Evolutionary conservation across 441 rosid genomes (phyloP).

Genomic region (Dalechampia spathulata): DNA sequence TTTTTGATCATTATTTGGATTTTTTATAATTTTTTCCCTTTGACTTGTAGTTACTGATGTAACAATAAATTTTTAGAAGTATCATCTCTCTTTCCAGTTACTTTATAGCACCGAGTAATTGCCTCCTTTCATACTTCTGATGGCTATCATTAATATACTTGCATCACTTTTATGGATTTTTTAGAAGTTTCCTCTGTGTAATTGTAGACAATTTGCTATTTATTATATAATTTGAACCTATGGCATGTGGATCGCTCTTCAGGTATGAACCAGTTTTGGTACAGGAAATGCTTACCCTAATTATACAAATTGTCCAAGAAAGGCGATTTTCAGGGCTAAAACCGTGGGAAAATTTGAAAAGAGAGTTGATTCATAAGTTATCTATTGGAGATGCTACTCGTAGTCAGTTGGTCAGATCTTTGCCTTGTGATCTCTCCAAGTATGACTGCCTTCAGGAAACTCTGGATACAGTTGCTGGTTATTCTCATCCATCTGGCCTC

Average conservation of each 20-base stretch:
- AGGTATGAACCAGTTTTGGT: conserved; percentile 87
- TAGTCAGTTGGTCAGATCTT: conserved; percentile 83
- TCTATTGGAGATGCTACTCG: conserved; percentile 90
- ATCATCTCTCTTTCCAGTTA: too few species aligned
- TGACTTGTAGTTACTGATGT: too few species aligned
- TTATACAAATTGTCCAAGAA: conserved; percentile 90
- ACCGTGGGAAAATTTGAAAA: conserved; percentile 72
- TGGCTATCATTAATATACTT: background rate
- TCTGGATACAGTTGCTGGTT: conserved; percentile 65
- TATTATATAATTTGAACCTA: conserved; percentile 14
- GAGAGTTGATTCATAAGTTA: conserved; percentile 81
- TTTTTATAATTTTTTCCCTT: background rate
- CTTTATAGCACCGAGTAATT: too few species aligned
- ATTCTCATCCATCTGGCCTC: conserved; percentile 79
- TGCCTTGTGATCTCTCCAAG: conserved; percentile 87
- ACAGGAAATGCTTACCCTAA: conserved; percentile 84
- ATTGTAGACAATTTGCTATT: conserved; percentile 4
- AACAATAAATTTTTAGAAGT: too few species aligned
- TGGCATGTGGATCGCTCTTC: conserved; percentile 19
- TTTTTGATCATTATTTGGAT: too few species aligned
- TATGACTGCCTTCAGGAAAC: conserved; percentile 69
- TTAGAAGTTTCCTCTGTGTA: background rate
- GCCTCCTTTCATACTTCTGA: background rate
- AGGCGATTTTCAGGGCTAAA: conserved; percentile 82
- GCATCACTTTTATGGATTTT: background rate